Evolutionary conservation across 306 rosid species (phyloP).

Genomic region (Rosa multiflora): DNA sequence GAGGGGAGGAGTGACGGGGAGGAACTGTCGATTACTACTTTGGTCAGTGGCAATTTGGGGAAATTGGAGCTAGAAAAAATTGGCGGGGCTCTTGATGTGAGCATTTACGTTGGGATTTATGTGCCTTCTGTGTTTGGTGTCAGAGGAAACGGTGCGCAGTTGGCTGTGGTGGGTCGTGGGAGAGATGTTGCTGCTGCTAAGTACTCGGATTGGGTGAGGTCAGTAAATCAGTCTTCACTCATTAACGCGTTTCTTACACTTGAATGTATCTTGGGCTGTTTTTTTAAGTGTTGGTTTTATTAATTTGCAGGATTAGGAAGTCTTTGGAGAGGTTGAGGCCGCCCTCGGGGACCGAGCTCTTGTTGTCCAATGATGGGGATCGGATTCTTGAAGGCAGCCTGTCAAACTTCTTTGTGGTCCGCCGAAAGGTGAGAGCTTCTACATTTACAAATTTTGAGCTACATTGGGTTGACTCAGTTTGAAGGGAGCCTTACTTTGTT

Average conservation of each 20-base stretch:
- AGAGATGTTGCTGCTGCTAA: slow-evolving; percentile 78
- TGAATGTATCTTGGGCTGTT: background rate
- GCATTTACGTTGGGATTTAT: slow-evolving; percentile 48
- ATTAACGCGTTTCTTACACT: background rate
- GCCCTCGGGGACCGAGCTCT: slow-evolving; percentile 72
- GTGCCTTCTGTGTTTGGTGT: slow-evolving; percentile 56
- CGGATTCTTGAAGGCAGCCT: slow-evolving; percentile 80
- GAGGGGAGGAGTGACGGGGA: slow-evolving; percentile 44
- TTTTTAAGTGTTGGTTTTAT: background rate
- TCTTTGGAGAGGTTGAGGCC: slow-evolving; percentile 78
- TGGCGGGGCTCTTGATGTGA: slow-evolving; percentile 42
- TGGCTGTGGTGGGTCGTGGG: slow-evolving; percentile 72
- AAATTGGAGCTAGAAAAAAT: slow-evolving; percentile 38
- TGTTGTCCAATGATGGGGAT: slow-evolving; percentile 81
- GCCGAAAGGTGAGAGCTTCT: slow-evolving; percentile 58
- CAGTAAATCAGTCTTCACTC: slow-evolving; percentile 6
- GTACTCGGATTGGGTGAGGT: slow-evolving; percentile 94
- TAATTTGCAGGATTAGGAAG: slow-evolving; percentile 64
- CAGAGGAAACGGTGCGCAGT: slow-evolving; percentile 48
- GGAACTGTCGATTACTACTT: slow-evolving; percentile 69
- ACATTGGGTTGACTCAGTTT: background rate
- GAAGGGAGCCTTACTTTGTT: background rate
- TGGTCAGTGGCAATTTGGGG: slow-evolving; percentile 59
- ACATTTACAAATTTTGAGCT: slow-evolving; percentile 3
- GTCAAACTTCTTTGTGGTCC: slow-evolving; percentile 76